Evolutionary conservation across 2,329 filamentous ascomycete species (phyloP), one percentile per base, ranked within the genome.

Genomic region (Pseudocercospora pini-densiflorae): DNA sequence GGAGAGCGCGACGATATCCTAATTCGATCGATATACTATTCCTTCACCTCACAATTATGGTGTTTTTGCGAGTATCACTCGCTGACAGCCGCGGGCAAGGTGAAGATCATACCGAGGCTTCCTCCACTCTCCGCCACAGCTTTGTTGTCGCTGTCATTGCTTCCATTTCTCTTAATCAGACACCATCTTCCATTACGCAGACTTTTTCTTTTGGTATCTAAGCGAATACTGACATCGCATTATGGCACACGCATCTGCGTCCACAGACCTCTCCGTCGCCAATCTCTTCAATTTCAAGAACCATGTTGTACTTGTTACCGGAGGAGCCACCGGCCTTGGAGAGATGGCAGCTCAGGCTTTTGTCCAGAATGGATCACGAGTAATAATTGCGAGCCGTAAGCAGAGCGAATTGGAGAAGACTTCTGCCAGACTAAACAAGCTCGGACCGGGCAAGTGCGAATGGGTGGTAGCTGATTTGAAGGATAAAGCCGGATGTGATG

Each of bases 271-370:
- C 16, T 61, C 71, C 0, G 72, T 75, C 59, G 51, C 71, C 31
- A 72, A 71, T 27, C 71, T 79, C 43, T 79, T 79, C 77, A 73
- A 74, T 70, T 77, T 77, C 74, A 75, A 73, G 64, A 67, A 74
- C 55, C 76, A 79, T 75, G 73, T 79, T 58, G 81, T 80, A 14
- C 74, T 83, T 14, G 77, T 82, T 2, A 82, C 81, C 7, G 82
- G 81, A 19, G 82, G 81, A 40, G 81, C 81, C 29, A 81, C 78
- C 3, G 82, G 81, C 8, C 80, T 83, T 51, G 81, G 82, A 19
- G 75, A 83, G 67, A 83, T 83, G 81, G 77, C 79, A 57, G 80
- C 80, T 16, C 81, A 83, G 71, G 79, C 81, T 1, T 79, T 83
- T 47, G 79, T 82, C 10, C 81, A 83, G 54, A 84, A 83, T 63